Evolutionary conservation across 352 stramenopile genomes (phyloP), one percentile per base, ranked within the genome.

Genomic region (Phytophthora hibernalis): DNA sequence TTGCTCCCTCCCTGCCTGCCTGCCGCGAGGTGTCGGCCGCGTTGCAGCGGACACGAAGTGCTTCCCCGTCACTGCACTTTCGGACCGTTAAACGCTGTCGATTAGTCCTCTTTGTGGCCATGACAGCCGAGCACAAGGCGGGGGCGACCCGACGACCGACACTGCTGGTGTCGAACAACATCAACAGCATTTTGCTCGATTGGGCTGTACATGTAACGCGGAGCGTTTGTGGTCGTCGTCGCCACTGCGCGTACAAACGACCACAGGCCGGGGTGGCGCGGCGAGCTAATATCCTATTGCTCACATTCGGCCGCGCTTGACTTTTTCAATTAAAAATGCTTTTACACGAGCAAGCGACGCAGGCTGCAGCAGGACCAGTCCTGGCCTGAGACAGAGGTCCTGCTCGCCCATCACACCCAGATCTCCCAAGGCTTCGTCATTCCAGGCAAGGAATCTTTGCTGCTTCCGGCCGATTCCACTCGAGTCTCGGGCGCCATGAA

Each of bases 61-160:
- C 44, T 59, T 21, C 63, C 64, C 57, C 42, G 65, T 54, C 58
- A 62, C 47, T 72, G 51, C 50, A 59, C 57, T 52, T 47, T 42
- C 18, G 52, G 38, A 44, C 48, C 65, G 54, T 70, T 61, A 74
- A 69, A 74, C 58, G 33, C 38, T 56, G 21, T 26, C 53, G 43
- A 66, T 70, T 53, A 74, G 60, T 70, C 60, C 59, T 52, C 31
- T 54, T 64, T 48, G n/a, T 15, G 28, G 57, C 54, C 50, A 61
- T 54, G 48, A 59, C 44, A 53, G 61, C 31, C 24, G 37, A 53
- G 49, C 37, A n/a, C 49, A 56, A 40, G 31, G 42, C 26, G 40
- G 35, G 35, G 61, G 50, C 48, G 38, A 49, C 45, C 5, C 50
- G 40, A 63, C 43, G 37, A 53, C 45, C 9, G 37, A 43, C 37